Base-by-base conservation (phyloP, 2,329 filamentous ascomycete species). In the Fusarium sp. region DNA sequence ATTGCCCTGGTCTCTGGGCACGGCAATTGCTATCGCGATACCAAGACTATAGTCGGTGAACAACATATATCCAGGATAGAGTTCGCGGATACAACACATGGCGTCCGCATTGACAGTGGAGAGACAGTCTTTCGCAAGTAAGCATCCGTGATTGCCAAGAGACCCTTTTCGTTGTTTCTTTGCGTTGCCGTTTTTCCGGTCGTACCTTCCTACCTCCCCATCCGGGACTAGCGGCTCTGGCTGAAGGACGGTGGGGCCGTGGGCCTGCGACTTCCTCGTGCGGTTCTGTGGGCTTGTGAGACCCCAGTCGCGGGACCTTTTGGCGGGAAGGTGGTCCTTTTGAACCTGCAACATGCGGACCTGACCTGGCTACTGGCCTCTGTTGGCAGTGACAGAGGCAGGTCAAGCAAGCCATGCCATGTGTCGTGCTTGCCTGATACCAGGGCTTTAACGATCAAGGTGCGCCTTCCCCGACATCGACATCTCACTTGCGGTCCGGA, bases 221-320 rank as follows among this genome's bases (percentile, higher is more conserved):
- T 69, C 66, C 54, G 42, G 72, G 70, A 59, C 63, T 75, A 75
- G 71, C 63, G 61, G 18, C 40, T 49, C 56, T 63, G 56, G 50
- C 65, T 61, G 55, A 61, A 48, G 53, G 49, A 52, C 56, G 44
- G 69, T 60, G 65, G 58, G 66, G 66, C 60, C 56, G 67, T 63
- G 63, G 63, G 55, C 61, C 13, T 57, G 53, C 50, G 58, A 60
- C 66, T 73, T 72, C 69, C 66, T 63, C 60, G 69, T 67, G 71
- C 63, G 63, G 71, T 69, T 63, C 63, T 71, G 50, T 73, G 66
- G 72, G 58, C 34, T 66, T 49, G 62, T 62, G 62, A 66, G 46
- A 64, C 68, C 72, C 63, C 53, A 62, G 62, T 68, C 71, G 69
- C 72, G 72, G 72, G 72, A 74, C 71, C 72, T 75, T 74, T 74